A percentile compares a stretch with the other conserved stretches of the same genome.
Conservation (phyloP, 495 filamentous ascomycete genomes). For the Tuber melanosporum region DNA sequence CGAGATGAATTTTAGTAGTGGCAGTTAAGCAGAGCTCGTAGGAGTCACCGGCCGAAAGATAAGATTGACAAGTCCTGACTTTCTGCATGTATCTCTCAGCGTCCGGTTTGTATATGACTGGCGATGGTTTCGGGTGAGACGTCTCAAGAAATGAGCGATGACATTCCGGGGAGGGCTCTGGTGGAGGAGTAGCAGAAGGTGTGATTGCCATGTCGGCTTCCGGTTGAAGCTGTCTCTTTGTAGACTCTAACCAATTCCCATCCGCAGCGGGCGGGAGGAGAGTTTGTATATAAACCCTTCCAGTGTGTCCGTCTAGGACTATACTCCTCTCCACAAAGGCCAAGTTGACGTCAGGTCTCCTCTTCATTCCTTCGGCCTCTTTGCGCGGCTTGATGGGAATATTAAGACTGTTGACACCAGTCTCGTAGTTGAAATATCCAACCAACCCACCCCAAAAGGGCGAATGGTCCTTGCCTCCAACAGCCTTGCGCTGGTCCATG, state of each 20-base stretch:
- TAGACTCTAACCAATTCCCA: conserved; percentile 31
- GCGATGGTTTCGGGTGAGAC: conserved; percentile 31
- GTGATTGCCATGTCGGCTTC: conserved; percentile 27
- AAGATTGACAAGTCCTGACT: conserved; percentile 62
- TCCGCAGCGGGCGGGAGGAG: conserved; percentile 45
- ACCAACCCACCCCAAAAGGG: conserved; percentile 87
- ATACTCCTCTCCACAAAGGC: conserved; percentile 73
- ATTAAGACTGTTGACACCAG: conserved; percentile 60
- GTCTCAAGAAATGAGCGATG: conserved; percentile 47
- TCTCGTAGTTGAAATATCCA: conserved; percentile 85
- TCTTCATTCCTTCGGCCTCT: neutral
- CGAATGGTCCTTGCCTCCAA: conserved; percentile 43
- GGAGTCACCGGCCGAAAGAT: conserved; percentile 70
- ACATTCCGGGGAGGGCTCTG: conserved; percentile 28
- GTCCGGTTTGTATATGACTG: conserved; percentile 52
- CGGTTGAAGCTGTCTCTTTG: conserved; percentile 21
- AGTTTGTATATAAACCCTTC: conserved; percentile 59
- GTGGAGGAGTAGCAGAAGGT: conserved; percentile 29
- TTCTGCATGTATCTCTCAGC: neutral
- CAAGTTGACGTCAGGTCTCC: conserved; percentile 64
- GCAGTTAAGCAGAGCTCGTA: conserved; percentile 91
- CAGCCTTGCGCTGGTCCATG: conserved; percentile 51
- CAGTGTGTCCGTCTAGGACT: conserved; percentile 65
- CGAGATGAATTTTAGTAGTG: conserved; percentile 57
- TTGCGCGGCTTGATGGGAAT: conserved; percentile 41